Evolutionary conservation across 208 protist genomes (phyloP).

Genomic region (Leptomonas pyrrhocoris): DNA sequence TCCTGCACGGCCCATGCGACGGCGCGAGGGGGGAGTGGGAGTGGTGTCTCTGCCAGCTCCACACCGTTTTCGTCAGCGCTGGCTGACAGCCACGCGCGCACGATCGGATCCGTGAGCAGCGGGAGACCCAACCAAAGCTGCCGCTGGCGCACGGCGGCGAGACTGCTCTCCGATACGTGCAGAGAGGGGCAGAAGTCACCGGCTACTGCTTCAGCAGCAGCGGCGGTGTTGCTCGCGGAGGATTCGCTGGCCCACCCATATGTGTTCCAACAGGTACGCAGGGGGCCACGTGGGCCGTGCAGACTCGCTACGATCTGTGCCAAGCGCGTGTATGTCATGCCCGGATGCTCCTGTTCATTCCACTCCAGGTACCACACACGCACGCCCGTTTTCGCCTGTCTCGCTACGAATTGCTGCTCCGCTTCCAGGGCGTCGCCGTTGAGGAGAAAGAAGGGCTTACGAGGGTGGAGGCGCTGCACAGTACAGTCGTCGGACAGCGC

Average conservation of each 20-base stretch:
- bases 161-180: constrained; percentile 66
- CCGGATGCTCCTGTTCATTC: background rate
- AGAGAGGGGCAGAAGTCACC: constrained; percentile 25
- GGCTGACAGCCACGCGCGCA: constrained; percentile 1
- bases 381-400: constrained; percentile 14
- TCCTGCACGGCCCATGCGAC: constrained; percentile 23
- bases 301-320: constrained; percentile 15
- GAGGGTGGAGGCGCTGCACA: constrained; percentile 37
- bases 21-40: constrained; percentile 10
- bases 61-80: background rate
- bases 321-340: constrained; percentile 19
- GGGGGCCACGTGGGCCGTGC: constrained; percentile 10
- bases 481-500: constrained; percentile 39
- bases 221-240: background rate
- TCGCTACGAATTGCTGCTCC: constrained; percentile 22
- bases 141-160: constrained; percentile 70
- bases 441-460: constrained; percentile 58
- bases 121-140: constrained; percentile 71
- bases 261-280: constrained; percentile 19
- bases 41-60: background rate
- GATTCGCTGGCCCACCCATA: background rate
- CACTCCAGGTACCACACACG: constrained; percentile 30
- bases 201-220: background rate
- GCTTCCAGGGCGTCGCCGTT: constrained; percentile 31
- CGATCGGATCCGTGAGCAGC: constrained; percentile 28